Conservation (phyloP, 2,329 filamentous ascomycete species). For the Apiospora hydei region DNA sequence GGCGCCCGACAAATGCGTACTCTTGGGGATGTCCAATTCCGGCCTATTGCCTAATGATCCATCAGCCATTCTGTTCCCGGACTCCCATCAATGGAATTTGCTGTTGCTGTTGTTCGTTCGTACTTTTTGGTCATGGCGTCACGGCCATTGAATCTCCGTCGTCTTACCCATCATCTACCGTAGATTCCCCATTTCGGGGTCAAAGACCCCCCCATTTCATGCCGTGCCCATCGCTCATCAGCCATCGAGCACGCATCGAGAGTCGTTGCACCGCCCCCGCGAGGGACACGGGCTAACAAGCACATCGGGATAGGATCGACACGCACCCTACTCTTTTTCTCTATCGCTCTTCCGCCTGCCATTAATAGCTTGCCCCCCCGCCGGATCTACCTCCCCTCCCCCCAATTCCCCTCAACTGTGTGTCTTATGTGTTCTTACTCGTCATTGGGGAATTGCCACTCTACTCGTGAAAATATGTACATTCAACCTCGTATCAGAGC, state of each 20-base stretch:
- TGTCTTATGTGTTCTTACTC: background rate
- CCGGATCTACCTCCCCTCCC: background rate
- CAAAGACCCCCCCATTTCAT: background rate
- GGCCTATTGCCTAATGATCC: conserved; percentile 3
- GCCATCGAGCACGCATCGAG: background rate
- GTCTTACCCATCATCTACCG: background rate
- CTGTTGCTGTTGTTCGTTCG: background rate
- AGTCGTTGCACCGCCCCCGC: conserved; percentile 3
- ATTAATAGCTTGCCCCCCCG: background rate
- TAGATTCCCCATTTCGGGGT: background rate
- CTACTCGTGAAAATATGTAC: background rate
- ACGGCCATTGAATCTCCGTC: background rate
- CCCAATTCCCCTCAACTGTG: background rate
- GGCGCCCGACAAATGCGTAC: background rate
- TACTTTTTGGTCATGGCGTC: background rate
- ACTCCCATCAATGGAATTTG: background rate
- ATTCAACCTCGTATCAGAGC: background rate
- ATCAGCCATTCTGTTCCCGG: background rate
- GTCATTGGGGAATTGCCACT: conserved; percentile 7
- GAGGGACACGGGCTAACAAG: background rate
- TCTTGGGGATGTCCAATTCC: background rate
- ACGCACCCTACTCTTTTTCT: background rate
- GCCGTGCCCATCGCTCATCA: background rate
- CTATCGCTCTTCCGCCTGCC: conserved; percentile 3
- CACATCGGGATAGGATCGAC: conserved; percentile 15